These are phyloP conservation scores for Solanum virginianum DNA, from an alignment of 257 asterid genomes.

Conservation along the genomic window DNA sequence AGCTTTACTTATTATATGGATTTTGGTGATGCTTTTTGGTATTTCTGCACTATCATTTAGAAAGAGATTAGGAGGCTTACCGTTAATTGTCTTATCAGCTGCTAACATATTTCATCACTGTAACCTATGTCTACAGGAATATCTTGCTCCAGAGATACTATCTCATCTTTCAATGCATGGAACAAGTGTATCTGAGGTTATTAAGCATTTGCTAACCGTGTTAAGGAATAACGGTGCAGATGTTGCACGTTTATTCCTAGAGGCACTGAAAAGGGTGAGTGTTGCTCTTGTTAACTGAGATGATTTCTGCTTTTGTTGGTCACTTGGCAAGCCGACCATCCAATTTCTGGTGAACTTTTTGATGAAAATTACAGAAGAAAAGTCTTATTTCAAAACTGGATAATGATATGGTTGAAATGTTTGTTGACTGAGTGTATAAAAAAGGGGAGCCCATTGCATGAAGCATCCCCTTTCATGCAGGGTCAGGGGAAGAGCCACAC, in stretches of 20 bases:
- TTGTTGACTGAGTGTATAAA: background rate
- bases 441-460: background rate
- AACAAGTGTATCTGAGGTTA: slow-evolving; percentile 56
- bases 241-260: slow-evolving; percentile 42
- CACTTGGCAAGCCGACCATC: background rate
- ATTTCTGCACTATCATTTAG: background rate
- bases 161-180: slow-evolving; percentile 63
- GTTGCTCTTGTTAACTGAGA: background rate
- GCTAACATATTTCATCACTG: background rate
- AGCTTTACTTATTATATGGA: background rate
- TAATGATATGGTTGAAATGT: background rate
- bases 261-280: slow-evolving; percentile 67
- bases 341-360: background rate
- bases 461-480: background rate
- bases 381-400: background rate
- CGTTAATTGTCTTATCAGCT: background rate
- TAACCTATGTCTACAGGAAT: slow-evolving; percentile 45
- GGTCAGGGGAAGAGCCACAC: background rate
- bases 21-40: background rate
- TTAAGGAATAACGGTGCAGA: slow-evolving; percentile 62
- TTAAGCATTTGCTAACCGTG: slow-evolving; percentile 69
- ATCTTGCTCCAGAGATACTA: slow-evolving; percentile 70
- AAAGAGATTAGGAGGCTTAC: background rate
- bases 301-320: background rate
- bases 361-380: background rate